Base-by-base conservation (phyloP, 352 stramenopile species). In the Globisporangium orthogonon region DNA sequence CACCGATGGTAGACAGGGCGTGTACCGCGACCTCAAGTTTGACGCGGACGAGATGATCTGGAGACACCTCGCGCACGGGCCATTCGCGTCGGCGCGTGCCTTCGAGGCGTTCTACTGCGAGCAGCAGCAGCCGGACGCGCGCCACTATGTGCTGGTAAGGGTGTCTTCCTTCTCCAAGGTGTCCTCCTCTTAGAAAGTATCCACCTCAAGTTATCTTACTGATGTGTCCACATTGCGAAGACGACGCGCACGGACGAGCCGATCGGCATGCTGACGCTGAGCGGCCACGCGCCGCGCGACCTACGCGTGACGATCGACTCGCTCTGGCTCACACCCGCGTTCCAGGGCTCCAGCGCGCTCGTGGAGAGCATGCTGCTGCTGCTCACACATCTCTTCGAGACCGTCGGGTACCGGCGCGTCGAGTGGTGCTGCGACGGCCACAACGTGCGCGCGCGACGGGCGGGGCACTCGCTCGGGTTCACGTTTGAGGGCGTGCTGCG, bases 381-480 rank as follows among this genome's bases (percentile, higher is more conserved):
- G 52, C 66, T 96, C 28, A 67, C 66, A 52, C 62, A 87, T 41
- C 55, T 95, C n/a, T 95, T 95, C n/a, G 66, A 65, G 7, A 13
- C 0, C 23, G 60, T 69, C 6, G 75, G 78, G 13, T 97, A 96
- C 58, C 83, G 88, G 29, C 83, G 88, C 48, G 78, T 97, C 7
- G 88, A 96, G 73, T 95, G 81, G 84, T 70, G 76, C 3, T 92
- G 85, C 52, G 88, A 96, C 39, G 86, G 84, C 18, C 77, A 94
- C 63, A 95, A 97, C 61, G 78, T 94, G 9, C 83, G 83, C n/a
- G 86, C 78, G 37, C 66, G 86, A 53, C 83, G 84, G 35, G 78
- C 80, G 18, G 86, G 72, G 1, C 83, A 96, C 54, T 89, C 78
- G 33, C 60, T 94, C 33, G 87, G 88, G 7, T 94, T 97, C 54